Conservation (phyloP, 306 rosid species). For the Quercus bicolor region DNA sequence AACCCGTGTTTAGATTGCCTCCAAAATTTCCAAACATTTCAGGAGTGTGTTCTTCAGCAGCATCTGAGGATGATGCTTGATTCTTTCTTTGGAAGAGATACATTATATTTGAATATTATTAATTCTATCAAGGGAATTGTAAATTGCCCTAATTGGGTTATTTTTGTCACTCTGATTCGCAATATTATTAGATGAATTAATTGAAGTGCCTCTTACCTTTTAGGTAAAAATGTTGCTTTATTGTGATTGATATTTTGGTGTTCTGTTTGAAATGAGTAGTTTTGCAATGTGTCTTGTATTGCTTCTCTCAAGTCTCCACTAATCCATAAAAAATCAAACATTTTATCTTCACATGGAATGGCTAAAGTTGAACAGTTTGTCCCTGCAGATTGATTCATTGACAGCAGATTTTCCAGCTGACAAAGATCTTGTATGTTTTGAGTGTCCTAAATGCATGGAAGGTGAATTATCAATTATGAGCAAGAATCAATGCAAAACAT, state of each 20-base stretch:
- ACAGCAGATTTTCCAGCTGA: too few relatives aligned
- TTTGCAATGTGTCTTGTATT: too few relatives aligned
- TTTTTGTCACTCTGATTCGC: not conserved
- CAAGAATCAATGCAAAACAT: too few relatives aligned
- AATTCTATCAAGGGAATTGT: not conserved
- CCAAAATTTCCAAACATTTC: slow-evolving; percentile 40
- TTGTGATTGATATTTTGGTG: not conserved
- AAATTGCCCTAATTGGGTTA: not conserved
- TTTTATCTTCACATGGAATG: too few relatives aligned
- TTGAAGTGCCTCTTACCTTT: not conserved
- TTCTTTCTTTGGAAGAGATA: not conserved
- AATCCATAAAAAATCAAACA: too few relatives aligned
- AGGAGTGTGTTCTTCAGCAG: slow-evolving; percentile 30
- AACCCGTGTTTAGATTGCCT: slow-evolving; percentile 42
- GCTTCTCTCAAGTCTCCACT: too few relatives aligned
- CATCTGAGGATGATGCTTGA: slow-evolving; percentile 38
- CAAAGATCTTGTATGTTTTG: too few relatives aligned
- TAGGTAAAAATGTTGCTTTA: not conserved
- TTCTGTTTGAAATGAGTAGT: too few relatives aligned
- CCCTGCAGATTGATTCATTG: too few relatives aligned
- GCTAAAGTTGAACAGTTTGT: too few relatives aligned
- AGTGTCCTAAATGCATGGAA: too few relatives aligned
- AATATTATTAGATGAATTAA: not conserved
- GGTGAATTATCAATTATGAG: too few relatives aligned
- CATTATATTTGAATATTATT: not conserved